These are phyloP conservation scores for Solanum dulcamara DNA, from an alignment of 257 asterid species.

Conservation along the genomic window DNA sequence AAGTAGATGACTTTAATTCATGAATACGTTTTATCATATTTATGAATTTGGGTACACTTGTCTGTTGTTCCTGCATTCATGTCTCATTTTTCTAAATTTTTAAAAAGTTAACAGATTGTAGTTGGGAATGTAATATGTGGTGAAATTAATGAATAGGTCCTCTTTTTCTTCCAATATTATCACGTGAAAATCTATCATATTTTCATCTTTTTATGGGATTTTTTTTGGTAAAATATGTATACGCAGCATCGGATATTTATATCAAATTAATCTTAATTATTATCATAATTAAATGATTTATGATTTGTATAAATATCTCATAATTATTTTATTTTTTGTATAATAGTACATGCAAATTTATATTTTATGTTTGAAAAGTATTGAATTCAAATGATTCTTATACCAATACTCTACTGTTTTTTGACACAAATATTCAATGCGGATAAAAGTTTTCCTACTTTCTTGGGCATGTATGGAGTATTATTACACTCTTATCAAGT, in stretches of 20 bases:
- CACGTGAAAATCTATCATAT: neutral
- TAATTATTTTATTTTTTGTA: neutral
- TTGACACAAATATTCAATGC: neutral
- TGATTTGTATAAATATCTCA: neutral
- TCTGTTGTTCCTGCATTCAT: neutral
- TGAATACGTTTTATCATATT: neutral
- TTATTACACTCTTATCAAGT: neutral
- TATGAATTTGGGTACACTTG: neutral
- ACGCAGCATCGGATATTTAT: neutral
- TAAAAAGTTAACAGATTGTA: too few species aligned
- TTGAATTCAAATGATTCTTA: too few species aligned
- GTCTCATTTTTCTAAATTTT: too few species aligned
- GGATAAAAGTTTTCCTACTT: neutral
- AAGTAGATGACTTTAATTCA: constrained; percentile 4
- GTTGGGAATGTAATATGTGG: neutral
- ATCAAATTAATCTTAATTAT: neutral
- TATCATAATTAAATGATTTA: neutral
- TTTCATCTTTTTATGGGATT: neutral
- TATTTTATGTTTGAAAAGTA: too few species aligned
- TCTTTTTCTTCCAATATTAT: neutral
- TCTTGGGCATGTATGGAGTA: neutral
- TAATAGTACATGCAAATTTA: too few species aligned
- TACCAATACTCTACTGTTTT: too few species aligned
- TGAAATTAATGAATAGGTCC: neutral
- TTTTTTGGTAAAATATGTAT: neutral